phyloP scores from a whole-genome alignment of 2,329 filamentous ascomycete species.

The Alternaria gansuensis region DNA sequence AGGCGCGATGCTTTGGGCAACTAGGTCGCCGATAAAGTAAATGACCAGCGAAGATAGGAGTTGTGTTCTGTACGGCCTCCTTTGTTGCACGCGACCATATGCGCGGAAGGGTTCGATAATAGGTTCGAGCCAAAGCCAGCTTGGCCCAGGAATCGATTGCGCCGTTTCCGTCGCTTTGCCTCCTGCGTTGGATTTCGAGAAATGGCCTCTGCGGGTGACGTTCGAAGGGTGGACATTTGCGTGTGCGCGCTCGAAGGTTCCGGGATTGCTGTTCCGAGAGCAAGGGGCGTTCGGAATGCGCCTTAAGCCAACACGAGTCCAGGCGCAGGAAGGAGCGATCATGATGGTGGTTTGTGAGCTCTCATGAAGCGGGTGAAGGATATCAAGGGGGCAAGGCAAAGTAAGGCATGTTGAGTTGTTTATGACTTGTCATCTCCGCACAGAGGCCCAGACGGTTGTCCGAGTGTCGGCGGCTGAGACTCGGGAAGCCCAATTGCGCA shows the following conservation, averaged over 20 bases:
- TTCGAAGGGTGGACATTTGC: conserved; percentile 23
- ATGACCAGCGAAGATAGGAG: conserved; percentile 77
- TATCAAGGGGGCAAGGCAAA: conserved; percentile 8
- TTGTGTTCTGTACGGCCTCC: conserved; percentile 81
- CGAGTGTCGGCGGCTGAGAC: conserved; percentile 34
- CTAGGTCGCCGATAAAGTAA: conserved; percentile 79
- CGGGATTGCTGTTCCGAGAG: conserved; percentile 17
- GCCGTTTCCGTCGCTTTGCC: conserved; percentile 30
- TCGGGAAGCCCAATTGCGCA: conserved; percentile 22
- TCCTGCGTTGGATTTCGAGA: conserved; percentile 30
- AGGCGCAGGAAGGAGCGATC: conserved; percentile 44
- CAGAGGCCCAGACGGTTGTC: conserved; percentile 26
- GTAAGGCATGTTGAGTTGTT: conserved; percentile 27
- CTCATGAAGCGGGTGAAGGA: conserved; percentile 18
- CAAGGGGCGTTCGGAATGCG: conserved; percentile 31
- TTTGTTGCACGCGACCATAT: conserved; percentile 76
- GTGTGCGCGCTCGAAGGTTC: conserved; percentile 22
- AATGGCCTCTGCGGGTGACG: conserved; percentile 29
- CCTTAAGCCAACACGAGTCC: conserved; percentile 35
- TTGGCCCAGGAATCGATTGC: conserved; percentile 55
- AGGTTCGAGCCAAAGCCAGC: conserved; percentile 59
- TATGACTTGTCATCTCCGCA: conserved; percentile 26
- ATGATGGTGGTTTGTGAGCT: conserved; percentile 34
- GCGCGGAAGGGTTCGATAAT: conserved; percentile 58
- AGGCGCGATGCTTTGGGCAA: conserved; percentile 71